phyloP scores from a whole-genome alignment of 371 early-diverging fungal species.

The Mucor racemosus region DNA sequence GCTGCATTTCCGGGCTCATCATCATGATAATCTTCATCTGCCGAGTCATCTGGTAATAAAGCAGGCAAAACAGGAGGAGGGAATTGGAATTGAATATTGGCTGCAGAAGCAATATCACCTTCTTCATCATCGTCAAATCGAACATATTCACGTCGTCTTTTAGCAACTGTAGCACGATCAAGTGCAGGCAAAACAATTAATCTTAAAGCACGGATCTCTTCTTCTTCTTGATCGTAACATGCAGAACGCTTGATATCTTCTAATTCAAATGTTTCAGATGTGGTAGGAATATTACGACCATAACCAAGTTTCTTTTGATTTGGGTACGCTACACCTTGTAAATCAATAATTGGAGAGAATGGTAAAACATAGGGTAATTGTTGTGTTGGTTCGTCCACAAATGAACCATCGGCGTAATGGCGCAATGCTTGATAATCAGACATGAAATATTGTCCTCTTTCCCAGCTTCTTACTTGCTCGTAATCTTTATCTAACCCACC shows the following conservation, averaged over 20 bases:
- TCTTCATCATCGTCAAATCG: constrained; percentile 59
- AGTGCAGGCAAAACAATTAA: constrained; percentile 40
- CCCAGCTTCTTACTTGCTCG: constrained; percentile 63
- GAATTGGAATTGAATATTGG: constrained; percentile 50
- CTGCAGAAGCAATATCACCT: constrained; percentile 49
- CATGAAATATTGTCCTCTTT: constrained; percentile 74
- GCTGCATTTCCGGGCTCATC: constrained; percentile 29
- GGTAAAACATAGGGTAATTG: constrained; percentile 71
- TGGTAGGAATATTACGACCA: constrained; percentile 62
- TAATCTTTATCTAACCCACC: constrained; percentile 63
- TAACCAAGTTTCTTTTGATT: constrained; percentile 65
- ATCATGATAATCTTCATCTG: constrained; percentile 63
- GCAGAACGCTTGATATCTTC: constrained; percentile 50
- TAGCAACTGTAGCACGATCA: constrained; percentile 52
- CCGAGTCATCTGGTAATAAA: constrained; percentile 60
- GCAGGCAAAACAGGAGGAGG: constrained; percentile 32
- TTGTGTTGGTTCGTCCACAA: constrained; percentile 75
- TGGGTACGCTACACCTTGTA: constrained; percentile 72
- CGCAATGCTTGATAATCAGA: constrained; percentile 73
- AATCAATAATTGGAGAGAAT: constrained; percentile 66
- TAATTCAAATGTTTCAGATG: constrained; percentile 52
- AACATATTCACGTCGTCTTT: constrained; percentile 47
- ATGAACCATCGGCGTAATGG: constrained; percentile 66
- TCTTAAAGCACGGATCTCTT: constrained; percentile 32
- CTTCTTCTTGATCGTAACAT: constrained; percentile 55